Conservation (phyloP, 176 grass and related monocot species). For the Aegilops tauschii region DNA sequence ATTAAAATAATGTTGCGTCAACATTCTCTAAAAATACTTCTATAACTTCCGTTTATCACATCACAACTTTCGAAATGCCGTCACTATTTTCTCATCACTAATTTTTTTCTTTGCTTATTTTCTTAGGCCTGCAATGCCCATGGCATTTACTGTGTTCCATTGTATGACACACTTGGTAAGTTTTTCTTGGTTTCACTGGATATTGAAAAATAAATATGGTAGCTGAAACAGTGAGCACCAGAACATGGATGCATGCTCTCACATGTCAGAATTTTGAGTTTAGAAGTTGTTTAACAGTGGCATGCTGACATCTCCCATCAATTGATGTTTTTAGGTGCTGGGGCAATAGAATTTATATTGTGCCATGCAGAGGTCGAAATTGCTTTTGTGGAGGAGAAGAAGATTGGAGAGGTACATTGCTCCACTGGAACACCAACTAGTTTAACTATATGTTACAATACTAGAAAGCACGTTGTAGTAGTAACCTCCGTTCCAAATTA, state of each 20-base stretch:
- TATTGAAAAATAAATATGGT: not conserved
- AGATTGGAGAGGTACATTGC: constrained; percentile 72
- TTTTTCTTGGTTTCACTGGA: constrained; percentile 15
- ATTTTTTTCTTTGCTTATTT: constrained; percentile 17
- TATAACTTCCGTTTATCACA: not conserved
- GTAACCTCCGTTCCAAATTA: not conserved
- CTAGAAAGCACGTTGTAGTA: not conserved
- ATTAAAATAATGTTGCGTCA: not conserved
- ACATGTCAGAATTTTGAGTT: not conserved
- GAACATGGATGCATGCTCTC: not conserved
- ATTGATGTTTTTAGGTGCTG: constrained; percentile 59
- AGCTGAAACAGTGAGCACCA: constrained; percentile 7
- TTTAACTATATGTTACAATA: not conserved
- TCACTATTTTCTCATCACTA: not conserved
- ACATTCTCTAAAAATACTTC: not conserved
- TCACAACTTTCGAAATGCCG: not conserved
- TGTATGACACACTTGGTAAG: constrained; percentile 97
- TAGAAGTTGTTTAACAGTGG: not conserved
- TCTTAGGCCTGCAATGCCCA: constrained; percentile 89
- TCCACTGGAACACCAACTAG: not conserved
- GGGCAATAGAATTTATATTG: constrained; percentile 90
- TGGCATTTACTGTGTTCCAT: constrained; percentile 88
- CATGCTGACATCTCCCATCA: not conserved
- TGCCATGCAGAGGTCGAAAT: constrained; percentile 90
- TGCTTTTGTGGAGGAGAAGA: constrained; percentile 93